These are phyloP conservation scores for Pichia norvegensis DNA, from an alignment of 1,139 yeast species.

Conservation along the genomic window DNA sequence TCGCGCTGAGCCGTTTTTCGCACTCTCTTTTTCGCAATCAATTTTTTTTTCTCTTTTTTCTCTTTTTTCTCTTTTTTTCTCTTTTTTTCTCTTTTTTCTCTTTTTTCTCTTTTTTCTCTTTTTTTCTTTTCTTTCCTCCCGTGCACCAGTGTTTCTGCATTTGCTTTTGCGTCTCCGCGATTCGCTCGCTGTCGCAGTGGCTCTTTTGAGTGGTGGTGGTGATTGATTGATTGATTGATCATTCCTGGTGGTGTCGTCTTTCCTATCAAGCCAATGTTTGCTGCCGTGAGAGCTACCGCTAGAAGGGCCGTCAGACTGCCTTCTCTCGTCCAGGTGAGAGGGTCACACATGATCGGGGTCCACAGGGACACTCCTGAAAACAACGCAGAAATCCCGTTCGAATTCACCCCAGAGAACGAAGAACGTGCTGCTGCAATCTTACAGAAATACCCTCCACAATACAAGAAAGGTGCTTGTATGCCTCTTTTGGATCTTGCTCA, in stretches of 20 bases:
- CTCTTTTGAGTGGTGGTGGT: no score
- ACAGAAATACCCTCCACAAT: constrained; percentile 77
- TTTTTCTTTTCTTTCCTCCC: no score
- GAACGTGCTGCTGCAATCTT: constrained; percentile 66
- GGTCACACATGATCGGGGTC: constrained; percentile 37
- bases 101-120: no score
- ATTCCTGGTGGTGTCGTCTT: not conserved
- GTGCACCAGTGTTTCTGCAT: no score
- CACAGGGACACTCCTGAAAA: constrained; percentile 69
- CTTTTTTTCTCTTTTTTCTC: no score
- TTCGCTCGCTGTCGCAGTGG: no score
- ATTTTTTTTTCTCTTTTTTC: no score
- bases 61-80: no score
- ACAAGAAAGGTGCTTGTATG: constrained; percentile 85
- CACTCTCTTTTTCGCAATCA: no score
- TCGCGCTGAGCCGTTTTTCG: no score
- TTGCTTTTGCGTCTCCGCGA: no score
- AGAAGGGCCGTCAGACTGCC: constrained; percentile 1
- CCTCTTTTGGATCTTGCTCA: constrained; percentile 83
- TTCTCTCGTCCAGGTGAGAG: constrained; percentile 10
- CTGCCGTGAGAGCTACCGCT: constrained; percentile 10
- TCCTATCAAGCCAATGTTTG: constrained; percentile 1
- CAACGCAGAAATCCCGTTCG: constrained; percentile 64
- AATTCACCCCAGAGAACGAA: constrained; percentile 62
- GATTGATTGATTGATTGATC: not conserved